Conservation (phyloP, 768 basidiomycete genomes). For the Neoboletus subvelutipes region DNA sequence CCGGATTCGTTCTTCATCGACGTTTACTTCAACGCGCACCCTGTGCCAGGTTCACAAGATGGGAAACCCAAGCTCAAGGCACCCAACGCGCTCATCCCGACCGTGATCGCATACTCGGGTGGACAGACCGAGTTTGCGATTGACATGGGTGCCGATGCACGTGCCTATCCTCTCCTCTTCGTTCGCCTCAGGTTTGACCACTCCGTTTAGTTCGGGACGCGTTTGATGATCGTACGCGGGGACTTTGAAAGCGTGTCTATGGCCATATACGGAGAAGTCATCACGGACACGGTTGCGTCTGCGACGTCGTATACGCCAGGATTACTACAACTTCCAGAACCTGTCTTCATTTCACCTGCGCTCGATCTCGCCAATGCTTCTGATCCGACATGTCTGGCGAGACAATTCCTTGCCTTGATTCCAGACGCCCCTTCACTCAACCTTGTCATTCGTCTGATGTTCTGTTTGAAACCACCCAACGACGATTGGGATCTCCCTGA, state of each 20-base stretch:
- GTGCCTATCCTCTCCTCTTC: constrained; percentile 18
- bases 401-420: constrained; percentile 58
- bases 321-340: constrained; percentile 35
- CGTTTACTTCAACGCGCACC: constrained; percentile 72
- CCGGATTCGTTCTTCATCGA: constrained; percentile 74
- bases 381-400: constrained; percentile 64
- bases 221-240: constrained; percentile 81
- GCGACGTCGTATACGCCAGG: constrained; percentile 43
- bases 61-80: constrained; percentile 60
- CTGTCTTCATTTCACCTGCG: constrained; percentile 43
- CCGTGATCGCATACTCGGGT: constrained; percentile 69
- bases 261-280: constrained; percentile 50
- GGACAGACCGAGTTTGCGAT: constrained; percentile 64
- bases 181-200: constrained; percentile 2
- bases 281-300: constrained; percentile 43
- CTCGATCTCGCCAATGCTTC: constrained; percentile 60
- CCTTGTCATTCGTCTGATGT: constrained; percentile 69
- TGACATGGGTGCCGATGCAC: constrained; percentile 68
- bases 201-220: constrained; percentile 58
- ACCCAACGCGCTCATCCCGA: constrained; percentile 71
- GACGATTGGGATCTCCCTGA: constrained; percentile 80
- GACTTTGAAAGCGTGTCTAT: constrained; percentile 53
- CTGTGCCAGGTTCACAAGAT: constrained; percentile 42
- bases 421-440: constrained; percentile 62
- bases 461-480: constrained; percentile 73